phyloP scores from a whole-genome alignment of 208 protist genomes.

The Acanthamoeba sp. region DNA sequence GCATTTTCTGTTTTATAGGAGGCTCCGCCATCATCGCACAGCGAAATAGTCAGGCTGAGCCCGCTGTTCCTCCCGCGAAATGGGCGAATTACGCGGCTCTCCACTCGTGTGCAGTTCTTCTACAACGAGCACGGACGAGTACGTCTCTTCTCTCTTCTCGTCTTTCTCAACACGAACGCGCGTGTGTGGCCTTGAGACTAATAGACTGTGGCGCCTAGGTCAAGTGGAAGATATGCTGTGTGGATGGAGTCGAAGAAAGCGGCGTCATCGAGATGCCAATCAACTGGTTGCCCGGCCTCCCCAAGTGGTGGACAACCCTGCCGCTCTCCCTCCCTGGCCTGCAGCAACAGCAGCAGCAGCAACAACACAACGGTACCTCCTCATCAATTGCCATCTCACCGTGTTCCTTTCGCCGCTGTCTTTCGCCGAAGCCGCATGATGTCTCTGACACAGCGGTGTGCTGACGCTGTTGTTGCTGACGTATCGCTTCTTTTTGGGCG shows the following conservation, averaged over 20 bases:
- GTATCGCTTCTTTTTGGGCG: too few species aligned
- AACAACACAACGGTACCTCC: conserved; percentile 8
- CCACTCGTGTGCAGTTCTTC: conserved; percentile 54
- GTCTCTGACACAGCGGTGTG: too few species aligned
- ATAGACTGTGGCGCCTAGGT: neutral
- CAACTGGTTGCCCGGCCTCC: conserved; percentile 45
- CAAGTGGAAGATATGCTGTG: conserved; percentile 62
- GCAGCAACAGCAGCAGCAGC: too few species aligned
- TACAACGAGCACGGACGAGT: conserved; percentile 48
- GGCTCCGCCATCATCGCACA: conserved; percentile 49
- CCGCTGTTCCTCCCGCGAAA: conserved; percentile 53
- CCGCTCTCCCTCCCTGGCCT: conserved; percentile 11
- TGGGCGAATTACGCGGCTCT: conserved; percentile 18
- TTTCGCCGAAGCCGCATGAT: too few species aligned
- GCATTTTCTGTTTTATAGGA: neutral
- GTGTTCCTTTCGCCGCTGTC: neutral
- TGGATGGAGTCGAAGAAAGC: conserved; percentile 50
- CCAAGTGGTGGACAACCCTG: conserved; percentile 52
- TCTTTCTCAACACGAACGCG: too few species aligned
- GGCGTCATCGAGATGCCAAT: conserved; percentile 60
- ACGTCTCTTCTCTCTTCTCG: neutral
- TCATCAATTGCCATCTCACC: neutral
- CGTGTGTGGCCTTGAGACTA: too few species aligned
- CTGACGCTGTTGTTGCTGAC: too few species aligned
- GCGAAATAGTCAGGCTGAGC: conserved; percentile 25